Base-by-base conservation (phyloP, 345 rosid genomes). In the Cardamine resedifolia region DNA sequence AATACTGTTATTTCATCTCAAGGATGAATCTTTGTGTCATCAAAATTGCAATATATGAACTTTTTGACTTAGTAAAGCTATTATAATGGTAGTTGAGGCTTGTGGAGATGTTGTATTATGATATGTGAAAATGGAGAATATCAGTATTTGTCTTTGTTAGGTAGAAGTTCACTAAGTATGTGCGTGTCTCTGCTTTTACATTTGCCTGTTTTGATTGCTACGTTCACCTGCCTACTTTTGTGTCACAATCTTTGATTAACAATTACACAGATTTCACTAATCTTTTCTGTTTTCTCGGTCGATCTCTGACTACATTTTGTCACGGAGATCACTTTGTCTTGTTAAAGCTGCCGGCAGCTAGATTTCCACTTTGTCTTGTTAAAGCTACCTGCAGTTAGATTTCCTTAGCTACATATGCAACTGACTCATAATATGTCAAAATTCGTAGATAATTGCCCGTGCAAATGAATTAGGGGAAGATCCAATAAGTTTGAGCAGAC, bases 391-490 rank as follows among this genome's bases (percentile, higher is more conserved):
- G 4, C 3, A 20, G 8, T 59, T 50, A 21, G n/a, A 0, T 36
- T 30, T 43, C 4, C 16, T 33, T 62, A 0, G 61, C 31, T 64
- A 3, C 7, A 3, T 45, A 58, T 47, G 59, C 6, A 34, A 47
- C 39, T 57, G 34, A 58, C n/a, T 49, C 49, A 2, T 77, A 59
- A 79, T 58, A 47, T 76, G 81, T 83, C 70, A 77, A 56, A 74
- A 71, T 82, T 70, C 80, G 76, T 83, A 91, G 99, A 89, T 95
- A 70, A 95, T 91, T 80, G 82, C 87, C 24, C 81, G 99, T 78
- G 97, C 99, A 5, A 91, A 87, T 57, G 92, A 91, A 73, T 62
- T 91, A 76, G 91, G 87, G 57, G 96, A 95, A 83, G 96, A 95
- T 81, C 96, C 96, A 7, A 90, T 95, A 59, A 77, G 85, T 73